phyloP scores from a whole-genome alignment of 371 early-diverging fungal genomes.

The Phascolomyces articulosus region DNA sequence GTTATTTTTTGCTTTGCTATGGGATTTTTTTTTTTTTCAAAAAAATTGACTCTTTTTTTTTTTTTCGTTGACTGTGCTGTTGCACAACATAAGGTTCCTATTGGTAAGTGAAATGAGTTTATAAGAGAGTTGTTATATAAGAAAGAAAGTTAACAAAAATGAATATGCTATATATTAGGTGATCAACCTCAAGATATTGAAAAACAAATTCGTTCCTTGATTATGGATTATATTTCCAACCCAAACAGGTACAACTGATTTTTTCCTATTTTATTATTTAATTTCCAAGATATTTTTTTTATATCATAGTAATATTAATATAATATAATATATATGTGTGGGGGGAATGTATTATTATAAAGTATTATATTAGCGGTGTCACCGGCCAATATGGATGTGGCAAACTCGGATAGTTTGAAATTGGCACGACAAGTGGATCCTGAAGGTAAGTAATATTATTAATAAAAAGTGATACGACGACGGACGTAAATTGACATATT shows the following conservation, averaged over 20 bases:
- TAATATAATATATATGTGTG: slow-evolving; percentile 7
- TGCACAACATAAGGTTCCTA: slow-evolving; percentile 14
- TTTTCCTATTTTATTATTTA: too few species aligned
- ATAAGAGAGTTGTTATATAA: background rate
- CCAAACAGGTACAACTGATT: slow-evolving; percentile 67
- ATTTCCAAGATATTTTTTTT: too few species aligned
- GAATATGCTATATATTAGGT: slow-evolving; percentile 43
- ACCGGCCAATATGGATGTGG: slow-evolving; percentile 91
- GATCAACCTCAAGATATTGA: slow-evolving; percentile 92
- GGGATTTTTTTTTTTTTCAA: background rate
- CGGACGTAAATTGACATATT: too few species aligned
- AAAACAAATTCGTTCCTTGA: slow-evolving; percentile 80
- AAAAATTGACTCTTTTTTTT: background rate
- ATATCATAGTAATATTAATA: background rate
- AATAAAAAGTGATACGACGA: background rate
- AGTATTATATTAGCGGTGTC: slow-evolving; percentile 93
- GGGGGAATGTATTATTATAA: too few species aligned
- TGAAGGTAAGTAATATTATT: slow-evolving; percentile 47
- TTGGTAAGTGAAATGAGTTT: slow-evolving; percentile 17
- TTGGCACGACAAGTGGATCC: slow-evolving; percentile 92
- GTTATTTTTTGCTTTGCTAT: background rate
- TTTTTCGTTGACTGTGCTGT: too few species aligned
- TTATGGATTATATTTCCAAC: slow-evolving; percentile 85
- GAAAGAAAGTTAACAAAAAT: background rate
- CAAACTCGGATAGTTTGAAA: slow-evolving; percentile 94